A percentile compares a stretch with the other conserved stretches of the same genome.
These are phyloP conservation scores for Croton setiger DNA, from an alignment of 441 rosid species.

Conservation along the genomic window DNA sequence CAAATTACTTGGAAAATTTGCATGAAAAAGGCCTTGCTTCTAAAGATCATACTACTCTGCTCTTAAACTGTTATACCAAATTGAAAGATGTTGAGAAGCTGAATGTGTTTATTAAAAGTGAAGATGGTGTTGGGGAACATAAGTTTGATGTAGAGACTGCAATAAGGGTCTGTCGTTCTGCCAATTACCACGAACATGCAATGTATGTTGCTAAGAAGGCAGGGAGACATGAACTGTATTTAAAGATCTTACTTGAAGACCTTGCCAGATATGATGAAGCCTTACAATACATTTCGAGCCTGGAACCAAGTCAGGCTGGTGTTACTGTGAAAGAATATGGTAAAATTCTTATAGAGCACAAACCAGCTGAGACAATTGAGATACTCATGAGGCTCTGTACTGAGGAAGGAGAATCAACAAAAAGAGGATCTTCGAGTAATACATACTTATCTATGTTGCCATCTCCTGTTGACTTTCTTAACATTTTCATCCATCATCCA, in stretches of 20 bases:
- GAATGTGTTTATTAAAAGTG: slow-evolving; percentile 81
- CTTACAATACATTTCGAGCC: slow-evolving; percentile 81
- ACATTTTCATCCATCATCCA: slow-evolving; percentile 87
- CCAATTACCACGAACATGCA: slow-evolving; percentile 98
- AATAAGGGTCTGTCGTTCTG: slow-evolving; percentile 95
- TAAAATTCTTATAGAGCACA: slow-evolving; percentile 92
- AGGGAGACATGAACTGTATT: slow-evolving; percentile 91
- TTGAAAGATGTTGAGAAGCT: slow-evolving; percentile 95
- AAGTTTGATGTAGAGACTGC: slow-evolving; percentile 98
- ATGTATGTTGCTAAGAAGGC: slow-evolving; percentile 99
- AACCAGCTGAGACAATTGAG: slow-evolving; percentile 75
- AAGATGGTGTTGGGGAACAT: slow-evolving; percentile 87
- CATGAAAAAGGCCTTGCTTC: slow-evolving; percentile 98
- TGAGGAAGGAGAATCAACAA: slow-evolving; percentile 55
- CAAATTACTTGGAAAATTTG: slow-evolving; percentile 88
- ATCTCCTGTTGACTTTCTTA: slow-evolving; percentile 95
- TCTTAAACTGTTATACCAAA: slow-evolving; percentile 94
- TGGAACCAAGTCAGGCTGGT: slow-evolving; percentile 96
- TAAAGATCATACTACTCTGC: slow-evolving; percentile 95
- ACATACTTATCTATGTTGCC: slow-evolving; percentile 80
- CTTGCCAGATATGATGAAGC: slow-evolving; percentile 95
- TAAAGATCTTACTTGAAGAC: slow-evolving; percentile 94
- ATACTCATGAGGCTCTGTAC: slow-evolving; percentile 90
- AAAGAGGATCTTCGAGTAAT: slow-evolving; percentile 57
- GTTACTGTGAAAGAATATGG: slow-evolving; percentile 94